phyloP scores from a whole-genome alignment of 2,329 filamentous ascomycete species.

The Leptographium procerum region DNA sequence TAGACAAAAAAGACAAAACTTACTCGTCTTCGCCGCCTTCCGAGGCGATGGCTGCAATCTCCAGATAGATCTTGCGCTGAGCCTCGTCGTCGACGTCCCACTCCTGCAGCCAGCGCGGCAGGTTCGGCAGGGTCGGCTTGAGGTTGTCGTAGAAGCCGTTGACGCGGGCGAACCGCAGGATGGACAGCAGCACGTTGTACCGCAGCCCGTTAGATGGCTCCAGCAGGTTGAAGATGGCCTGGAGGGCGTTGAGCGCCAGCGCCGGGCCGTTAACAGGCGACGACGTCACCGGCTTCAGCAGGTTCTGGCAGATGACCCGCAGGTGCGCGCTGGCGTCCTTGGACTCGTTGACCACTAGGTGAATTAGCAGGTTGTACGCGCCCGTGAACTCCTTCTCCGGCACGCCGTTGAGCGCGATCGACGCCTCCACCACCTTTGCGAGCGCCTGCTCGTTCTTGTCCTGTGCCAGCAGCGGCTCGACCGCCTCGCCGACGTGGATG shows the following conservation, averaged over 20 bases:
- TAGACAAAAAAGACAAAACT: conserved; percentile 24
- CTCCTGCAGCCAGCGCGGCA: conserved; percentile 68
- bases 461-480: conserved; percentile 61
- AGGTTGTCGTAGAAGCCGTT: conserved; percentile 73
- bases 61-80: conserved; percentile 72
- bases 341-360: conserved; percentile 72
- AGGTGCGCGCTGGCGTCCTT: conserved; percentile 78
- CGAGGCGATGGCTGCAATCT: conserved; percentile 68
- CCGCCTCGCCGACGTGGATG: conserved; percentile 70
- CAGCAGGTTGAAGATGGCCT: conserved; percentile 94
- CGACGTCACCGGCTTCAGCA: conserved; percentile 74
- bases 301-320: conserved; percentile 77
- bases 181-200: conserved; percentile 82
- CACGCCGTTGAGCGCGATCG: conserved; percentile 64
- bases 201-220: conserved; percentile 64
- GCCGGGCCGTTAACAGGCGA: conserved; percentile 77
- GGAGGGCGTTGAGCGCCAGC: conserved; percentile 80
- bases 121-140: conserved; percentile 68
- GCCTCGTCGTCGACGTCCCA: conserved; percentile 81
- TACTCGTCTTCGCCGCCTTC: conserved; percentile 68
- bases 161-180: conserved; percentile 69
- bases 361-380: conserved; percentile 92
- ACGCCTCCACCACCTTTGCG: conserved; percentile 77
- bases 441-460: conserved; percentile 78
- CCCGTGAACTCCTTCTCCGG: conserved; percentile 96